phyloP scores from a whole-genome alignment of 768 basidiomycete genomes.

The Mycena sanguinolenta region DNA sequence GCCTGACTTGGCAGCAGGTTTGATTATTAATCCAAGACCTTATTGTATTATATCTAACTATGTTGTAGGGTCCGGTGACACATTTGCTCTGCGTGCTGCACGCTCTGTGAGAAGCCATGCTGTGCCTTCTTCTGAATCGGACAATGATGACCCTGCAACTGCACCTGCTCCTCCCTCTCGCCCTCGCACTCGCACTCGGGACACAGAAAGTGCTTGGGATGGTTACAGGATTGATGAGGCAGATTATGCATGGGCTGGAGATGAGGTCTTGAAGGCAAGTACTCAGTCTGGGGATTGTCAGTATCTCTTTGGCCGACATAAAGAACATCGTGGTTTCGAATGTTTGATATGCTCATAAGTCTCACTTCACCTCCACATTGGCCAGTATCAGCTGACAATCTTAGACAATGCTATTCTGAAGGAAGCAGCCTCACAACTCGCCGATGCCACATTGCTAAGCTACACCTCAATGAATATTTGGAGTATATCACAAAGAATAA shows the following conservation, averaged over 20 bases:
- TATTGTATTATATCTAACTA: no score
- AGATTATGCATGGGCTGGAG: slow-evolving; percentile 2
- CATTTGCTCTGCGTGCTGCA: no score
- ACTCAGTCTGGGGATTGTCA: slow-evolving; percentile 5
- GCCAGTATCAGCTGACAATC: not conserved
- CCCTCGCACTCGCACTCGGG: no score
- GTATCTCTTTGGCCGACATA: not conserved
- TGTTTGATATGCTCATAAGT: not conserved
- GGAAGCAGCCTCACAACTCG: slow-evolving; percentile 9
- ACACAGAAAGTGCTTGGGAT: not conserved
- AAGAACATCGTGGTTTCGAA: slow-evolving; percentile 3
- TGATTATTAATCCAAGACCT: no score
- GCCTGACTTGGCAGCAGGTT: no score
- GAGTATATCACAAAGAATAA: not conserved
- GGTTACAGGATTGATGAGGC: not conserved
- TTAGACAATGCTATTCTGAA: not conserved
- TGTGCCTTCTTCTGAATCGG: no score
- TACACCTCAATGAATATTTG: not conserved
- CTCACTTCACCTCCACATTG: not conserved
- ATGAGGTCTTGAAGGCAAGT: not conserved
- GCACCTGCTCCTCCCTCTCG: no score
- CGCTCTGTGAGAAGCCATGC: no score
- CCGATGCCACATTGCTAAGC: not conserved
- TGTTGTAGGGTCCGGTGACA: no score
- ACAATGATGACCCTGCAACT: no score